Conservation (phyloP, 2,329 filamentous ascomycete genomes). For the Exophiala sp. region DNA sequence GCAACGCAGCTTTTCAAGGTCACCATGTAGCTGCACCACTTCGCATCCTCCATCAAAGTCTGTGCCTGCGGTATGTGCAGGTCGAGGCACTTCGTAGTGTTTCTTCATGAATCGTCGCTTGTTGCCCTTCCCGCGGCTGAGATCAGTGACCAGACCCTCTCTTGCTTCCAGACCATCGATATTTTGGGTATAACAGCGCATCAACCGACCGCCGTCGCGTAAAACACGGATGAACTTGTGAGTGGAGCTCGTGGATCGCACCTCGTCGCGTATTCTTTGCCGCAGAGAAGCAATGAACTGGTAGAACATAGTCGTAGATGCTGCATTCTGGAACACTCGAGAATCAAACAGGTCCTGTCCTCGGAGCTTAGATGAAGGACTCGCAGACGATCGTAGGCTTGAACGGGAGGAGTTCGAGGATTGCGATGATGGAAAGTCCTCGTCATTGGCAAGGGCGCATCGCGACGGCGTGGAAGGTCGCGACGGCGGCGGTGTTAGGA, state of each 20-base stretch:
- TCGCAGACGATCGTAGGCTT: constrained; percentile 37
- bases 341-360: constrained; percentile 69
- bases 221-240: constrained; percentile 68
- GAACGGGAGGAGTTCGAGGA: constrained; percentile 36
- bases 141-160: constrained; percentile 62
- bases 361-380: constrained; percentile 51
- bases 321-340: constrained; percentile 65
- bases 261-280: constrained; percentile 58
- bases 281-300: constrained; percentile 67
- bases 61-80: constrained; percentile 17
- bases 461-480: constrained; percentile 24
- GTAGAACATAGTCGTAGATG: constrained; percentile 68
- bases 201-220: constrained; percentile 63
- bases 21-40: constrained; percentile 67
- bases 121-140: constrained; percentile 60
- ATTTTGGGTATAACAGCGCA: constrained; percentile 72
- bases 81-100: constrained; percentile 28
- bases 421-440: constrained; percentile 44
- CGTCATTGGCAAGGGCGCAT: constrained; percentile 35
- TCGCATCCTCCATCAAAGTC: constrained; percentile 39
- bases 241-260: constrained; percentile 58
- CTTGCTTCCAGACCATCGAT: constrained; percentile 71
- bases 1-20: constrained; percentile 62
- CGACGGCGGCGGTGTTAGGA: constrained; percentile 28
- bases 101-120: constrained; percentile 58